phyloP scores from a whole-genome alignment of 345 rosid genomes.

The Eucalyptus regnans region DNA sequence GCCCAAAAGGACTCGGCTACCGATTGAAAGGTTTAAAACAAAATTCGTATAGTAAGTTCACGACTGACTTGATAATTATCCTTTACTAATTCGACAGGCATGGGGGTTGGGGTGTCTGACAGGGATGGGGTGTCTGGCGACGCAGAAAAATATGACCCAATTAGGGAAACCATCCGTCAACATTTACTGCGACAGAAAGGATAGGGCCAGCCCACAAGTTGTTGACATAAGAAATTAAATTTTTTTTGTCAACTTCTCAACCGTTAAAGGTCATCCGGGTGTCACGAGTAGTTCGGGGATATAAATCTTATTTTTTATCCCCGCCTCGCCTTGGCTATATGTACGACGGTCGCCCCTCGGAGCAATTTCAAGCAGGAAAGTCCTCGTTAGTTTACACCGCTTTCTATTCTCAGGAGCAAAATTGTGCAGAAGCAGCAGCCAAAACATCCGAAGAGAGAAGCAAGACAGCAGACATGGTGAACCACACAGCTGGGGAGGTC shows the following conservation, averaged over 20 bases:
- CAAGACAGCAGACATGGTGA: background rate
- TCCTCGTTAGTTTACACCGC: background rate
- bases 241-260: background rate
- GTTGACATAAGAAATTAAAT: background rate
- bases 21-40: background rate
- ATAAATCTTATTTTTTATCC: background rate
- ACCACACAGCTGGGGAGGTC: constrained; percentile 2
- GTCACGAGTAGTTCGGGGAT: background rate
- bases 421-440: background rate
- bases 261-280: background rate
- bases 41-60: background rate
- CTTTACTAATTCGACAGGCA: background rate
- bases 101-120: background rate
- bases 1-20: no score
- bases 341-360: background rate
- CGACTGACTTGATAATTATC: no score
- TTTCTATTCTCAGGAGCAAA: background rate
- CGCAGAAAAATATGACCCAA: rapidly evolving
- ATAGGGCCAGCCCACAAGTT: background rate
- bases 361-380: background rate
- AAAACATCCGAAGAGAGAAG: background rate
- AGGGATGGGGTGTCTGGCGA: background rate
- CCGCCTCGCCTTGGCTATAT: background rate
- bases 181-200: background rate
- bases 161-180: background rate